Percentiles rank a stretch among this genome's conserved stretches.
phyloP scores from a whole-genome alignment of 2,329 filamentous ascomycete genomes.

The Aspergillus sp. region DNA sequence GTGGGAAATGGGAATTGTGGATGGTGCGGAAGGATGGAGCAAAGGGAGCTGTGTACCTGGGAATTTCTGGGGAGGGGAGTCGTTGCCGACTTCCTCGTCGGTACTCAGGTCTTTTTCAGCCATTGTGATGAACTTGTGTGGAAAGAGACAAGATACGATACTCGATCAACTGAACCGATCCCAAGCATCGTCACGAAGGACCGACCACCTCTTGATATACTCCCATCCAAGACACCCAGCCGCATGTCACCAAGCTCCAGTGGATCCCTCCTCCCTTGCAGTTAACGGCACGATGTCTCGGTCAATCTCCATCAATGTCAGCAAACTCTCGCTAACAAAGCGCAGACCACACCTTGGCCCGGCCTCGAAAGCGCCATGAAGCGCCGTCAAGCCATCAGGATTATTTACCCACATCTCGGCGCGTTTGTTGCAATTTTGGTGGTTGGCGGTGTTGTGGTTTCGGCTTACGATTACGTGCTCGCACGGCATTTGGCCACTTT shows the following conservation, averaged over 20 bases:
- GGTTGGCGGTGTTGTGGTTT: slow-evolving; percentile 32
- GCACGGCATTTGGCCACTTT: slow-evolving; percentile 29
- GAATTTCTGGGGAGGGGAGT: slow-evolving; percentile 6
- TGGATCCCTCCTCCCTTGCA: no score
- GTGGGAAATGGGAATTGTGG: no score
- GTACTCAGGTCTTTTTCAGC: slow-evolving; percentile 25
- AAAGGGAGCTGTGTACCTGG: slow-evolving; percentile 12
- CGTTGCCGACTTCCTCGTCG: slow-evolving; percentile 26
- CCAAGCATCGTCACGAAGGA: no score
- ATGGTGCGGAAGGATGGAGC: neutral
- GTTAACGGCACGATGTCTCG: no score
- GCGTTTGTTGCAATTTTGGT: neutral
- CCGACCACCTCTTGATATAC: no score
- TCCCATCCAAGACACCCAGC: no score
- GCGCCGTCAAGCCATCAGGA: neutral
- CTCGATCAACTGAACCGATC: no score
- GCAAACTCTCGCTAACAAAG: no score
- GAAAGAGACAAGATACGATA: no score
- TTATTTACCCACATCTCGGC: neutral
- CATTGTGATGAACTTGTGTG: neutral
- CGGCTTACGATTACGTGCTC: slow-evolving; percentile 38
- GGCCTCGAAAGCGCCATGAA: neutral
- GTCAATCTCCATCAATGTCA: no score
- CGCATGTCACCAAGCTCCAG: no score
- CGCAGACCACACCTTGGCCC: neutral